Evolutionary conservation across 1,284 basidiomycete genomes (phyloP).

Genomic region (Trichosporon sp.): DNA sequence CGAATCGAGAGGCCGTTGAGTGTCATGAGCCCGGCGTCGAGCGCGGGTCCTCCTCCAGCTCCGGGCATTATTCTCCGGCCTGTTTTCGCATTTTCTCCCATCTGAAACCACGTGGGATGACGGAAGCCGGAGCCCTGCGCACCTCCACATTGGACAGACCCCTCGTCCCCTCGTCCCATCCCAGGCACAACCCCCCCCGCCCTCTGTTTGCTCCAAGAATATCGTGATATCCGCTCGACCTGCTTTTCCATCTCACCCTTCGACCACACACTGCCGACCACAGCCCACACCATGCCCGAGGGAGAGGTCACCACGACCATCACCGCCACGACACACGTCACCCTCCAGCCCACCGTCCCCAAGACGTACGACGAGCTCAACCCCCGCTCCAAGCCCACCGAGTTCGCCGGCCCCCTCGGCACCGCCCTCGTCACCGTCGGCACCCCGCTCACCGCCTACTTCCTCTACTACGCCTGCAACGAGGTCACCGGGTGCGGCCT

Average conservation of each 20-base stretch:
- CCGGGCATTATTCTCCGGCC: background rate
- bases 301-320: slow-evolving; percentile 38
- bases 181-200: background rate
- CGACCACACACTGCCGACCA: background rate
- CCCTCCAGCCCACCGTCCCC: slow-evolving; percentile 36
- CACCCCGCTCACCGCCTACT: slow-evolving; percentile 71
- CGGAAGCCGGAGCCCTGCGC: background rate
- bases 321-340: slow-evolving; percentile 43
- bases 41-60: background rate
- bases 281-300: background rate
- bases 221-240: background rate
- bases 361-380: slow-evolving; percentile 49
- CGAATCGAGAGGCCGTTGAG: slow-evolving; percentile 1
- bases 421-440: slow-evolving; percentile 66
- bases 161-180: background rate
- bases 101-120: background rate
- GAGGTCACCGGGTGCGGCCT: slow-evolving; percentile 63
- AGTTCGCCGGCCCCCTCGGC: slow-evolving; percentile 82
- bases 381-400: slow-evolving; percentile 58
- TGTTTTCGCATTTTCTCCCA: background rate
- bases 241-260: background rate
- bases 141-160: background rate
- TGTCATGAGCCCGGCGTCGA: background rate
- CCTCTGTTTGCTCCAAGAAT: background rate
- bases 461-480: slow-evolving; percentile 79